Percentiles rank a stretch among this genome's conserved stretches.
phyloP scores from a whole-genome alignment of 1,284 basidiomycete genomes.

The Ustilago bromivora region DNA sequence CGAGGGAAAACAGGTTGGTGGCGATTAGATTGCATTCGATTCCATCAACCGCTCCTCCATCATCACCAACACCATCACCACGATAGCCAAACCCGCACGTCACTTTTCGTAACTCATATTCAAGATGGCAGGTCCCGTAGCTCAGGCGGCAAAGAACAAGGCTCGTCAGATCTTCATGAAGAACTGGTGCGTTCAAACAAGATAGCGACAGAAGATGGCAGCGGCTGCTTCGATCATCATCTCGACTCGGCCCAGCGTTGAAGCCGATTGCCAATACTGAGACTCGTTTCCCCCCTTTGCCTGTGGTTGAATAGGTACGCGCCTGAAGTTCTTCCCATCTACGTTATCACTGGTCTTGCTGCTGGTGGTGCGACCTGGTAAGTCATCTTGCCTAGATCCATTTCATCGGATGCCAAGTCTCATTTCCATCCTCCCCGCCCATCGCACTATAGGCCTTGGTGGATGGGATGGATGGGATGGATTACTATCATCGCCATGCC shows the following conservation, averaged over 20 bases:
- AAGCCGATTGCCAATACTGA: background rate
- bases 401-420: too few species aligned
- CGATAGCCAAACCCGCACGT: background rate
- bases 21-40: conserved; percentile 1
- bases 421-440: too few species aligned
- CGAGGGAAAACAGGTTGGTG: background rate
- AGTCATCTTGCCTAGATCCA: conserved; percentile 14
- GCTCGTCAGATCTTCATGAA: conserved; percentile 59
- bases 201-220: background rate
- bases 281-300: background rate
- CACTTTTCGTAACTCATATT: background rate
- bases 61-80: background rate
- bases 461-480: too few species aligned
- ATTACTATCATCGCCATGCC: too few species aligned
- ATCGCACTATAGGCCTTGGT: too few species aligned
- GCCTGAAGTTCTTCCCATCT: conserved; percentile 62
- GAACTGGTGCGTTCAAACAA: conserved; percentile 54
- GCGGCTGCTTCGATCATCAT: too few species aligned
- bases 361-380: conserved; percentile 63
- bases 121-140: conserved; percentile 50
- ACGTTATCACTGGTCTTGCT: conserved; percentile 62
- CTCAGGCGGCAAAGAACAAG: conserved; percentile 56
- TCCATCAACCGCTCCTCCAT: too few species aligned
- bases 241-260: too few species aligned
- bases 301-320: conserved; percentile 36